Conservation (phyloP, 2,329 filamentous ascomycete genomes). For the Cordyceps javanica region DNA sequence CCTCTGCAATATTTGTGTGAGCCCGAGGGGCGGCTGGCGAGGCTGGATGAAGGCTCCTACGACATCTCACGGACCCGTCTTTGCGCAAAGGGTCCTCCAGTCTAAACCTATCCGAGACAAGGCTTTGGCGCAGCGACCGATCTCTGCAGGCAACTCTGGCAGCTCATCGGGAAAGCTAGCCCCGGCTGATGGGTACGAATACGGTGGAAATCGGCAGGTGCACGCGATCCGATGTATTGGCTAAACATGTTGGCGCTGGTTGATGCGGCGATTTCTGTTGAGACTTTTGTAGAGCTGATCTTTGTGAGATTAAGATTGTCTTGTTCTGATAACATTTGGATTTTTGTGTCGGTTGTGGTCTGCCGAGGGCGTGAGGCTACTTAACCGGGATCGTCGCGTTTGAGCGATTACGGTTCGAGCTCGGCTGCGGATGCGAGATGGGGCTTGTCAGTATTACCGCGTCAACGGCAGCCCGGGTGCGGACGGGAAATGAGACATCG, state of each 20-base stretch:
- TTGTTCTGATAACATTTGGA: neutral
- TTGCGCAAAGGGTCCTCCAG: neutral
- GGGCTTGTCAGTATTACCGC: neutral
- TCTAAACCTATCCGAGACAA: conserved; percentile 6
- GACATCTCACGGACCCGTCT: neutral
- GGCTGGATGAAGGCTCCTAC: neutral
- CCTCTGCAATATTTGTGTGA: neutral
- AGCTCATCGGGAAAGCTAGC: neutral
- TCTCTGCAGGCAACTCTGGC: conserved; percentile 4
- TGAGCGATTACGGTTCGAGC: conserved; percentile 13
- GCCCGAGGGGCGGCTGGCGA: no score
- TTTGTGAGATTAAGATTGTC: neutral
- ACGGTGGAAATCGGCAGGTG: neutral
- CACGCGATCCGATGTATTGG: conserved; percentile 2
- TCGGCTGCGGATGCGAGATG: conserved; percentile 10
- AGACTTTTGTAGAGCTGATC: neutral
- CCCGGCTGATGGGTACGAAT: conserved; percentile 5
- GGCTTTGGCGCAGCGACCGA: neutral
- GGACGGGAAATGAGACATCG: conserved; percentile 6
- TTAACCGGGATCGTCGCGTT: neutral
- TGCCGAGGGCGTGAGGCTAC: neutral
- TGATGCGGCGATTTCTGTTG: neutral
- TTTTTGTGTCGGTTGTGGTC: neutral
- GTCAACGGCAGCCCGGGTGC: neutral
- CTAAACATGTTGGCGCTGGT: neutral